These are phyloP conservation scores for Persicaria tinctoria DNA, from an alignment of 148 eudicot species.

Conservation along the genomic window DNA sequence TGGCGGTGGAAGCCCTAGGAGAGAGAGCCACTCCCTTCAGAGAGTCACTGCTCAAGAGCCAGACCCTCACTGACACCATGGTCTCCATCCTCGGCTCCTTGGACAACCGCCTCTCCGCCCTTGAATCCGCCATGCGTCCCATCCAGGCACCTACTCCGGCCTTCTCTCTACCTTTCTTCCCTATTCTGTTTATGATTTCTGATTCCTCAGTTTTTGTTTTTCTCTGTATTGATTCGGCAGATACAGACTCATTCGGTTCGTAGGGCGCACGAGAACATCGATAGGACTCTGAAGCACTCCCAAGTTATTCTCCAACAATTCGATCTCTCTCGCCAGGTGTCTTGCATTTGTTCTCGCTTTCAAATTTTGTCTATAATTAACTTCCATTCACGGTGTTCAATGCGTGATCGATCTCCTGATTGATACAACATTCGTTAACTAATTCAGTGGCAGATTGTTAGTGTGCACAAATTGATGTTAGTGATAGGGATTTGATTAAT, in stretches of 20 bases:
- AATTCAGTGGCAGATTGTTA: neutral
- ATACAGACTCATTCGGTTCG: conserved; percentile 77
- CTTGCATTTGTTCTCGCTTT: neutral
- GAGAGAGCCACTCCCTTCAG: conserved; percentile 50
- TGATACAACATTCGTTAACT: too few relatives aligned
- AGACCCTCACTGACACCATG: conserved; percentile 60
- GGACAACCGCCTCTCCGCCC: conserved; percentile 90
- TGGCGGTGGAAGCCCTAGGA: conserved; percentile 44
- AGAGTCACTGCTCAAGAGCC: conserved; percentile 65
- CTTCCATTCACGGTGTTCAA: neutral
- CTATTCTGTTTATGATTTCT: neutral
- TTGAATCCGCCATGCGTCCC: conserved; percentile 95
- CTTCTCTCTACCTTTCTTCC: neutral
- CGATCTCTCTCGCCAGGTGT: conserved; percentile 70
- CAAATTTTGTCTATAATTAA: neutral
- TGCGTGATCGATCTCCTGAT: neutral
- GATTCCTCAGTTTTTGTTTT: neutral
- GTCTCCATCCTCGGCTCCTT: conserved; percentile 77
- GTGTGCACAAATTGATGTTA: neutral
- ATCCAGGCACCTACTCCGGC: conserved; percentile 43
- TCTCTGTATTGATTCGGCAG: conserved; percentile 21
- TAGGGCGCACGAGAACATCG: conserved; percentile 86
- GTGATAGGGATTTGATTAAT: neutral
- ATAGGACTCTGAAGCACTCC: conserved; percentile 70
- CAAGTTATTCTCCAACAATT: conserved; percentile 54